Evolutionary conservation across 2,329 filamentous ascomycete genomes (phyloP).

Genomic region (Pseudohalonectria lignicola): DNA sequence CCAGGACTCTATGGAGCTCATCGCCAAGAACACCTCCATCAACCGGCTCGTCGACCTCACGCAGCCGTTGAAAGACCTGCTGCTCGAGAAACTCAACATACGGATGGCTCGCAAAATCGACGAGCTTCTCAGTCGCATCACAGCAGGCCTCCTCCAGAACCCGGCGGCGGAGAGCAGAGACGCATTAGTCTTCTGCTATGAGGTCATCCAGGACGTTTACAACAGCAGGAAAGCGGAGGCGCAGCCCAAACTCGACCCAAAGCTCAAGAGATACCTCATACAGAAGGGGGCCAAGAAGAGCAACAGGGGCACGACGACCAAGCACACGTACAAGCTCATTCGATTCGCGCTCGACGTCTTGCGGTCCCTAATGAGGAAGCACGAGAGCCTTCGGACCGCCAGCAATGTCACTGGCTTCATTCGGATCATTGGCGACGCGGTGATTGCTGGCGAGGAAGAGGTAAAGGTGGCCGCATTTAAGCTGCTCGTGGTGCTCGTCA

Average conservation of each 20-base stretch:
- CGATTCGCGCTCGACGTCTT: slow-evolving; percentile 83
- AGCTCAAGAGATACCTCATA: slow-evolving; percentile 64
- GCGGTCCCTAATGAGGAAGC: slow-evolving; percentile 74
- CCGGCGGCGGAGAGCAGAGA: slow-evolving; percentile 67
- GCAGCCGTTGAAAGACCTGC: slow-evolving; percentile 62
- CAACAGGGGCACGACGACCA: slow-evolving; percentile 59
- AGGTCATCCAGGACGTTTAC: slow-evolving; percentile 83
- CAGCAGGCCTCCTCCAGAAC: slow-evolving; percentile 74
- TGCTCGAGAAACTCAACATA: slow-evolving; percentile 75
- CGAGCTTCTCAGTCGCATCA: slow-evolving; percentile 72
- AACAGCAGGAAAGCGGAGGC: slow-evolving; percentile 42
- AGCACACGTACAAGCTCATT: slow-evolving; percentile 77
- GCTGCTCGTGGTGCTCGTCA: slow-evolving; percentile 74
- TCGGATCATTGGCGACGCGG: slow-evolving; percentile 76
- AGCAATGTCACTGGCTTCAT: slow-evolving; percentile 77
- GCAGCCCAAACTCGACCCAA: slow-evolving; percentile 47
- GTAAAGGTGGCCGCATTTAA: slow-evolving; percentile 82
- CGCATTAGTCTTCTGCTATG: slow-evolving; percentile 88
- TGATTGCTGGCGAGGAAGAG: slow-evolving; percentile 80
- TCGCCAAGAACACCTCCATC: slow-evolving; percentile 74
- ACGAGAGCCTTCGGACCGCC: slow-evolving; percentile 68
- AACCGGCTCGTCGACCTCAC: slow-evolving; percentile 64
- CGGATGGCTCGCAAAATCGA: slow-evolving; percentile 85
- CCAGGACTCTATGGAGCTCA: slow-evolving; percentile 90
- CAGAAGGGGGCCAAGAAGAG: slow-evolving; percentile 70